Evolutionary conservation across 768 basidiomycete genomes (phyloP).

Genomic region (Kondoa malvinella): DNA sequence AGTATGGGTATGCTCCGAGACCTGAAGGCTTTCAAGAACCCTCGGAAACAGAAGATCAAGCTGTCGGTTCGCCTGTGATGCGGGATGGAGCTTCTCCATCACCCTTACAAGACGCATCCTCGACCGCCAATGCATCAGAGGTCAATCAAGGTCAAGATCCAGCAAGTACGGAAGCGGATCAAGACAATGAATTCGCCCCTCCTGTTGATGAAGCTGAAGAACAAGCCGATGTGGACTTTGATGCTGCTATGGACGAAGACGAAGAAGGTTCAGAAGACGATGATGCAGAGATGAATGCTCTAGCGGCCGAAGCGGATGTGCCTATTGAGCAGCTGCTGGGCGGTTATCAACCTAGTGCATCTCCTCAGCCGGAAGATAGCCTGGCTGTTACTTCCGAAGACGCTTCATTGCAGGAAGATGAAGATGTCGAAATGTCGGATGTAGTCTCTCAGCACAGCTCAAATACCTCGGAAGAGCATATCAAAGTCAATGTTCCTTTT

Average conservation of each 20-base stretch:
- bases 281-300: slow-evolving; percentile 30
- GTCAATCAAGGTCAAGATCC: background rate
- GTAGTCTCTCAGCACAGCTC: background rate
- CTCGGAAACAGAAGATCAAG: slow-evolving; percentile 29
- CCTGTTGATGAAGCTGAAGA: slow-evolving; percentile 19
- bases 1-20: slow-evolving; percentile 31
- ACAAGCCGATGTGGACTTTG: slow-evolving; percentile 24
- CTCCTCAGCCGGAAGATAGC: background rate
- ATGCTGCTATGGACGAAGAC: slow-evolving; percentile 25
- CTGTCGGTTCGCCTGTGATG: slow-evolving; percentile 1
- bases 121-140: background rate
- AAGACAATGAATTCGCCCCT: background rate
- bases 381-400: background rate
- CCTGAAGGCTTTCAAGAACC: slow-evolving; percentile 28
- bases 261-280: slow-evolving; percentile 23
- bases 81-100: background rate
- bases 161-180: background rate
- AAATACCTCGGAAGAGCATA: slow-evolving; percentile 6
- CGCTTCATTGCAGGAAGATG: background rate
- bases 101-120: slow-evolving; percentile 1
- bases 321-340: slow-evolving; percentile 25
- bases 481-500: slow-evolving; percentile 29
- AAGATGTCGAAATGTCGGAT: slow-evolving; percentile 3
- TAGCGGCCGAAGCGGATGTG: slow-evolving; percentile 34
- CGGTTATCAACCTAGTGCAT: slow-evolving; percentile 20